phyloP scores from a whole-genome alignment of 441 rosid genomes.

The Euphorbia schlechtendalii region DNA sequence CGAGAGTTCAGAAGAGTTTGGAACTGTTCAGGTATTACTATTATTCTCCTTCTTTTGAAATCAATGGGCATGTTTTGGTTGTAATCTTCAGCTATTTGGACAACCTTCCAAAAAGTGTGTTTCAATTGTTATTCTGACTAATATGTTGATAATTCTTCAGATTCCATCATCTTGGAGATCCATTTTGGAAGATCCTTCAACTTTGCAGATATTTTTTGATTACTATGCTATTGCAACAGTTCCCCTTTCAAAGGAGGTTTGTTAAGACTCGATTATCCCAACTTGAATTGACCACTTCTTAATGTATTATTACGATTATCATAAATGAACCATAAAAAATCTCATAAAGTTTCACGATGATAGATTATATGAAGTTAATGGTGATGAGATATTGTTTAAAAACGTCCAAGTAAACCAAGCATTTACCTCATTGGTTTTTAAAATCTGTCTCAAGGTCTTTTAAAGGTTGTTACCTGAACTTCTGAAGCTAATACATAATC shows the following conservation, averaged over 20 bases:
- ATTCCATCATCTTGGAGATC: conserved; percentile 90
- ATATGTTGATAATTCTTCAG: conserved; percentile 34
- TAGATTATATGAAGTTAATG: neutral
- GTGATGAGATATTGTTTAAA: neutral
- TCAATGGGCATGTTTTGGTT: neutral
- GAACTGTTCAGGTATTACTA: conserved; percentile 84
- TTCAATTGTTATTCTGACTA: conserved; percentile 12
- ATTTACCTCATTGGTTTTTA: neutral
- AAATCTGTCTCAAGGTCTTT: neutral
- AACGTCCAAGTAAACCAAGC: neutral
- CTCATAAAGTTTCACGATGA: neutral
- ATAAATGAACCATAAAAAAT: neutral
- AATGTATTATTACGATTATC: neutral
- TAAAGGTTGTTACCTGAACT: neutral
- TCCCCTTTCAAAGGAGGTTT: conserved; percentile 94
- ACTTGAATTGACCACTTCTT: neutral
- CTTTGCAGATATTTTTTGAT: conserved; percentile 93
- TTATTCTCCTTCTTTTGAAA: neutral
- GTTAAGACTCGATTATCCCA: conserved; percentile 4
- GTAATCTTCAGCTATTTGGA: conserved; percentile 10
- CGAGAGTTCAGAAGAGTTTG: conserved; percentile 99
- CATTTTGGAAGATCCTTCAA: conserved; percentile 85
- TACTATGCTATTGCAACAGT: conserved; percentile 68
- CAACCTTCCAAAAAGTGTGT: conserved; percentile 6
- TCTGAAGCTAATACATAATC: neutral